Evolutionary conservation across 148 eudicot species (phyloP), one percentile per base, ranked within the genome.

Genomic region (Rhododendron mucronatum): DNA sequence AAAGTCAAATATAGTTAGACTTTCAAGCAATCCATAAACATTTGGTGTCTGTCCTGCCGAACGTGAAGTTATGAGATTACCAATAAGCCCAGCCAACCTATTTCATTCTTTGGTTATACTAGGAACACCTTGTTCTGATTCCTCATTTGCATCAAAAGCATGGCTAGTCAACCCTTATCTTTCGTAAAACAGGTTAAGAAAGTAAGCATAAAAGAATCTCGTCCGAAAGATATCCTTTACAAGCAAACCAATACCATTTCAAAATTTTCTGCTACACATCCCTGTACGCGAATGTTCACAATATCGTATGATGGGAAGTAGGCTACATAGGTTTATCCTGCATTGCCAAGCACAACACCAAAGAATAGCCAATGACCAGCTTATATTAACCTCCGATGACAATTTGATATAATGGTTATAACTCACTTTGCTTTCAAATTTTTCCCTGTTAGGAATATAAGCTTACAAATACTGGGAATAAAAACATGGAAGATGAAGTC

Each of bases 401-500:
- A 21, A 84, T 37, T 13, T 73, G 80, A 71, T 16, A 83, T 11
- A 5, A 73, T 47, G 0, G 0, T 53, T 73, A 78, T 47, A 74
- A 21, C 67, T 75, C 8, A 12, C 37, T 28, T 8, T 44, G 15
- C 33, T 28, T 69, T 67, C 33, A 59, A 59, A 2, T 73, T 30
- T 30, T 51, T 33, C 21, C 65, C 15, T 53, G 15, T 21, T 30
- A 81, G 63, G 44, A 67, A 30, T 30, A 11, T 21, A 51, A 53
- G 45, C 50, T 50, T 14, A 76, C 20, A 20, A 20, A 73, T 30
- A 13, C 0, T 11, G 50, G 11, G 50, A 2, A 1, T 10, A 53
- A 61, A 5, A 84, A 21, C 50, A 44, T 23, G 13, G 30, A 45
- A 85, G 71, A 78, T 76, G 45, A 69, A 83, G 77, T 35, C 95